Base-by-base conservation (phyloP, 2,329 filamentous ascomycete genomes). In the Cercospora berteroae region DNA sequence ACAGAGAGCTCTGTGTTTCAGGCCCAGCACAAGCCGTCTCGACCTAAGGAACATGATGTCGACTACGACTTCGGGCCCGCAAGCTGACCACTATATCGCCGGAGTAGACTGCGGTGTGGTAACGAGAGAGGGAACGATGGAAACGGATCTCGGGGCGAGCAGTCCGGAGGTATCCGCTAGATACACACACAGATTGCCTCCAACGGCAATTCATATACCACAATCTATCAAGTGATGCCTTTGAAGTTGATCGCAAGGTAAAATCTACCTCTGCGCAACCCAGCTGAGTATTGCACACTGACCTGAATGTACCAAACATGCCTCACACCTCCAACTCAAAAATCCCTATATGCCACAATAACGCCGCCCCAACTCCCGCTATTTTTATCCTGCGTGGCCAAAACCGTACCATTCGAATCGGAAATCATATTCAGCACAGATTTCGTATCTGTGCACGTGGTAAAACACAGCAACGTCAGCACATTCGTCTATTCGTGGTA, bases 301-400 rank as follows among this genome's bases (percentile, higher is more conserved):
- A 25, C 16, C 13, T n/a, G n/a, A n/a, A n/a, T n/a, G n/a, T n/a
- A n/a, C n/a, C n/a, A n/a, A n/a, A 13, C 1, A n/a, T 0, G 20
- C 7, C 5, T 29, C 48, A 1, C 48, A 55, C 12, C 3, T 29
- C 12, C 23, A 1, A 23, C 55, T 58, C 31, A 36, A 5, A 58
- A 71, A 50, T 68, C 70, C 18, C 70, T 36, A 63, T 71, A 74
- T 10, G 72, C 73, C 10, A 67, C 72, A 44, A 74, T 63, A 16
- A 74, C 67, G 8, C 71, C 72, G 58, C 73, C 73, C 73, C 73
- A 74, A 65, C 71, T 72, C 1, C 73, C 73, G 63, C 56, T 58
- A 64, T 72, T 73, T 1, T 66, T 63, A 29, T 65, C 64, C 59
- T 66, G 56, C 44, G 66, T 67, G 16, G 69, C 69, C 10, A 64